Conservation (phyloP, 257 asterid species). For the Capsicum pubescens region DNA sequence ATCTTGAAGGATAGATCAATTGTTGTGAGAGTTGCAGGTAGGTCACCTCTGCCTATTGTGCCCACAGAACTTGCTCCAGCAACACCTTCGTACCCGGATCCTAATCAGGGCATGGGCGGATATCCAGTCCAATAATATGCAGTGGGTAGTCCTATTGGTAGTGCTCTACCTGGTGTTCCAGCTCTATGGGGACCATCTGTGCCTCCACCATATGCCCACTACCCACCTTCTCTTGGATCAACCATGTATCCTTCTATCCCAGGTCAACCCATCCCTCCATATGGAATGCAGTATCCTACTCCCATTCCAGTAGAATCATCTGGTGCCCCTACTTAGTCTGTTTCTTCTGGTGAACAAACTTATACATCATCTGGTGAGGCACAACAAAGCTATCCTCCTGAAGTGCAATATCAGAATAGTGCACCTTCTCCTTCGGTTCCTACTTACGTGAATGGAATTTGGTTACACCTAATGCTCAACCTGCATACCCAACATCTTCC, state of each 20-base stretch:
- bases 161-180: constrained; percentile 52
- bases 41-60: constrained; percentile 84
- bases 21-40: constrained; percentile 95
- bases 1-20: constrained; percentile 88
- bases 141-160: constrained; percentile 68
- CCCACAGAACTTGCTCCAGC: constrained; percentile 82
- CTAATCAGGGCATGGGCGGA: constrained; percentile 62
- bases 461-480: constrained; percentile 56
- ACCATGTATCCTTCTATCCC: constrained; percentile 62
- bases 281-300: constrained; percentile 72
- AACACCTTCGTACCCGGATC: constrained; percentile 63
- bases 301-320: constrained; percentile 67
- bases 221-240: constrained; percentile 90
- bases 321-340: constrained; percentile 49
- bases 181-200: constrained; percentile 82
- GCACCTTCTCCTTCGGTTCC: constrained; percentile 60
- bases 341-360: constrained; percentile 66
- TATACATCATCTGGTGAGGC: constrained; percentile 67
- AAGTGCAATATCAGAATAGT: constrained; percentile 67
- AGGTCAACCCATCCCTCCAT: constrained; percentile 61
- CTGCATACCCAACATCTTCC: constrained; percentile 58
- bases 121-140: constrained; percentile 86
- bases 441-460: constrained; percentile 63
- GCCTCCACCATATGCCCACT: constrained; percentile 62
- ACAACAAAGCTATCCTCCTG: constrained; percentile 80